These are phyloP conservation scores for Trypanosoma vivax DNA, from an alignment of 208 protist genomes.

Conservation along the genomic window DNA sequence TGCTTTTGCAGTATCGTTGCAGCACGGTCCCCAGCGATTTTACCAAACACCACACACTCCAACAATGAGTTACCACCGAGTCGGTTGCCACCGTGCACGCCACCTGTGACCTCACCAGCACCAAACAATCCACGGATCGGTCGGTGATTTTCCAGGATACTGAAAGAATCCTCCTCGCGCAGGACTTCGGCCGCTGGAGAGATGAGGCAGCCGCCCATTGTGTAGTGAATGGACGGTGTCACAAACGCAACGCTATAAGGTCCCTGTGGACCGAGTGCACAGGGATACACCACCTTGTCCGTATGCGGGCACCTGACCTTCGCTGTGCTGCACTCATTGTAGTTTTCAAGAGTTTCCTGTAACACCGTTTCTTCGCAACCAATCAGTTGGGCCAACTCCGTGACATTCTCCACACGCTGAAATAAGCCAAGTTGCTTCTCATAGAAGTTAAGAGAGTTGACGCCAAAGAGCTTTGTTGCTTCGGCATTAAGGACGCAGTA, in stretches of 20 bases:
- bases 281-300: conserved; percentile 82
- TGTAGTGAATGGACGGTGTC: conserved; percentile 96
- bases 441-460: conserved; percentile 73
- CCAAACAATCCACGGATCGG: conserved; percentile 90
- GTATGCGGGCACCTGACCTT: conserved; percentile 38
- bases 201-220: conserved; percentile 94
- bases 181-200: conserved; percentile 71
- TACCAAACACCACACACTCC: conserved; percentile 93
- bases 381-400: conserved; percentile 56
- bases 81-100: conserved; percentile 95
- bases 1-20: conserved; percentile 51
- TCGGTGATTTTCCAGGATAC: conserved; percentile 29
- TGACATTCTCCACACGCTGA: conserved; percentile 29
- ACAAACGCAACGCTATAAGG: conserved; percentile 82
- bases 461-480: conserved; percentile 67
- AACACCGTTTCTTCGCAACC: conserved; percentile 38
- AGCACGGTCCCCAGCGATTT: conserved; percentile 68
- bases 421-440: conserved; percentile 63
- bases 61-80: conserved; percentile 96
- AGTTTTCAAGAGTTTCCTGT: conserved; percentile 41
- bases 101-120: conserved; percentile 95
- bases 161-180: conserved; percentile 19
- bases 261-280: conserved; percentile 45
- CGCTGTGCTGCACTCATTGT: conserved; percentile 38
- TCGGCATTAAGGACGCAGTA: conserved; percentile 82